Percentiles rank a stretch among this genome's conserved stretches.
phyloP scores from a whole-genome alignment of 2,329 filamentous ascomycete genomes.

The Graphilbum fragrans region DNA sequence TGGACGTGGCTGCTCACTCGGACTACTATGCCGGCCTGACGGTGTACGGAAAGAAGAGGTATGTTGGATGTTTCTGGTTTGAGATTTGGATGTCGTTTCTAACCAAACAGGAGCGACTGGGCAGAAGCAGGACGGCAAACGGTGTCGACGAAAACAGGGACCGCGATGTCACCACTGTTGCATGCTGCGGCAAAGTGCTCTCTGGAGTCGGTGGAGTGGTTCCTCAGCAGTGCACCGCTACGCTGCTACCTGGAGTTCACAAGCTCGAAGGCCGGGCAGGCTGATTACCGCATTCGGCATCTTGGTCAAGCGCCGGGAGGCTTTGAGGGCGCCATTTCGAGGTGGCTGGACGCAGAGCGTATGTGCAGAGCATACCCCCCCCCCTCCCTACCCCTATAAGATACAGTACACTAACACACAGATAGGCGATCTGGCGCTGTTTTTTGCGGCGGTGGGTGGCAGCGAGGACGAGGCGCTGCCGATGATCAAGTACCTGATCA shows the following conservation, averaged over 20 bases:
- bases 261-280: slow-evolving; percentile 41
- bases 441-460: slow-evolving; percentile 50
- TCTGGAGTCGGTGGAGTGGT: slow-evolving; percentile 64
- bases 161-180: slow-evolving; percentile 45
- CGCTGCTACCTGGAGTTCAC: slow-evolving; percentile 58
- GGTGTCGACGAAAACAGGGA: slow-evolving; percentile 24
- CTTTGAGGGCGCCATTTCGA: slow-evolving; percentile 48
- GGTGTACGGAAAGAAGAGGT: slow-evolving; percentile 60
- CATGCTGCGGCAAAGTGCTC: slow-evolving; percentile 43
- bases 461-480: slow-evolving; percentile 26
- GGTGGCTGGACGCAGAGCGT: slow-evolving; percentile 51
- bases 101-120: slow-evolving; percentile 47
- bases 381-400: too few species aligned
- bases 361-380: too few species aligned
- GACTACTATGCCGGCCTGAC: slow-evolving; percentile 66
- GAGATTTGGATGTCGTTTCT: neutral
- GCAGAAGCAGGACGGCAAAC: slow-evolving; percentile 46
- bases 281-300: slow-evolving; percentile 50
- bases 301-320: slow-evolving; percentile 48
- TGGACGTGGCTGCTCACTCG: slow-evolving; percentile 51
- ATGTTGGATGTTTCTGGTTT: slow-evolving; percentile 2
- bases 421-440: slow-evolving; percentile 48
- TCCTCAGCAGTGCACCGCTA: slow-evolving; percentile 58
- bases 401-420: slow-evolving; percentile 6
- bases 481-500: slow-evolving; percentile 54